Base-by-base conservation (phyloP, 176 grass and related monocot genomes). In the Oryza rufipogon region DNA sequence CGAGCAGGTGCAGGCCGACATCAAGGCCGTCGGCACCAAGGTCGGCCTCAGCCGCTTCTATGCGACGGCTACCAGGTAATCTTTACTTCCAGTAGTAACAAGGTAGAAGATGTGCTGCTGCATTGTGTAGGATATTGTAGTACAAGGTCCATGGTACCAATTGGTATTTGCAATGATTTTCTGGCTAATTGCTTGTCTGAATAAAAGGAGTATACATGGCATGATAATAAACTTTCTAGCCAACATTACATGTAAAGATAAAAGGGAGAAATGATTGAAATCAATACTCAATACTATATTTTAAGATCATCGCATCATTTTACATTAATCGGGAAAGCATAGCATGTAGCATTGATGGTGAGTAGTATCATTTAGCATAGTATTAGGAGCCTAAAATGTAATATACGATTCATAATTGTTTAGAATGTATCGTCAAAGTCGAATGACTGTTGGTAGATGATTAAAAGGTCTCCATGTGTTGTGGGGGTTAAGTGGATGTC, bases 1-100 rank as follows among this genome's bases (percentile, higher is more conserved):
- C 46, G 84, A 88, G 73, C 90, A 94, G 73, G 88, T 94, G 61
- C 78, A 84, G 79, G 84, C 90, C 39, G 95, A 97, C 67, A 89
- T 97, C 51, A 88, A 76, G 79, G 86, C 87, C 73, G 86, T 64
- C 5, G 92, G 92, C 64, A 48, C 75, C 44, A 97, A 97, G 80
- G 61, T 97, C 4, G 95, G 90, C 4, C 85, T 95, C 28, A 70
- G 41, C 2, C 84, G 85, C n/a, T 97, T 97, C 69, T 68, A 72
- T 15, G 38, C 68, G 19, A n/a, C 38, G n/a, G 9, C 56, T 19
- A 61, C 7, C 56, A 61, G 56, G 56, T 61, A 22, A n/a, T n/a
- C n/a, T n/a, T n/a, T n/a, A n/a, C n/a, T n/a, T n/a, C 6, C 1
- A 2, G 28, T 28, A 28, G 28, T 61, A 61, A 61, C 54, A 9